phyloP scores from a whole-genome alignment of 2,329 filamentous ascomycete species.

The Gliomastix tumulicola region DNA sequence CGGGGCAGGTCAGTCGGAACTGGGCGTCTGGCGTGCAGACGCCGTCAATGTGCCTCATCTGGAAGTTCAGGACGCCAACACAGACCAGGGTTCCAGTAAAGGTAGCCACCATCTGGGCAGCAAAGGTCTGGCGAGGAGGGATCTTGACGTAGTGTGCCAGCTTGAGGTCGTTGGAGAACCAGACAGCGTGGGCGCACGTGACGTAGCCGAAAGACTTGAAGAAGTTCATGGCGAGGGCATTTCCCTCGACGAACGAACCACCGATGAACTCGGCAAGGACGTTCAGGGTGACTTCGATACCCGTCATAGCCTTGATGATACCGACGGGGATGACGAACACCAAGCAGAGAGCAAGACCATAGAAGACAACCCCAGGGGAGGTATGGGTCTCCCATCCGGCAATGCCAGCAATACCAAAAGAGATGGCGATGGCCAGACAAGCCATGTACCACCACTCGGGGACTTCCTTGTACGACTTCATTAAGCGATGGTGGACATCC shows the following conservation, averaged over 20 bases:
- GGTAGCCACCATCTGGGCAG: conserved; percentile 51
- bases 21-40: conserved; percentile 40
- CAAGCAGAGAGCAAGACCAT: conserved; percentile 39
- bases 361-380: conserved; percentile 42
- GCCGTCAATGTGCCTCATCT: conserved; percentile 39
- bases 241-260: conserved; percentile 41
- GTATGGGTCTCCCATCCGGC: conserved; percentile 43
- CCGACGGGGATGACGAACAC: conserved; percentile 45
- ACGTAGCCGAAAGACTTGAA: conserved; percentile 47
- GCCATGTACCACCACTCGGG: conserved; percentile 49
- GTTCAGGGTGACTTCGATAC: conserved; percentile 43
- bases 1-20: conserved; percentile 43
- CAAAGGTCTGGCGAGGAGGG: conserved; percentile 51
- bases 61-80: conserved; percentile 40
- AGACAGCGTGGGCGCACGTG: conserved; percentile 42
- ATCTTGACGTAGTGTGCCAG: conserved; percentile 53
- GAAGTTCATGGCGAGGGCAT: conserved; percentile 45
- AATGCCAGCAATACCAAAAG: conserved; percentile 37
- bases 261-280: conserved; percentile 47
- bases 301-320: conserved; percentile 46
- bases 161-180: conserved; percentile 41
- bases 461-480: conserved; percentile 38
- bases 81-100: conserved; percentile 44
- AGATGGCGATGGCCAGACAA: conserved; percentile 33
- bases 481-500: conserved; percentile 41